Evolutionary conservation across 257 asterid species (phyloP).

Genomic region (Lithospermum erythrorhizon): DNA sequence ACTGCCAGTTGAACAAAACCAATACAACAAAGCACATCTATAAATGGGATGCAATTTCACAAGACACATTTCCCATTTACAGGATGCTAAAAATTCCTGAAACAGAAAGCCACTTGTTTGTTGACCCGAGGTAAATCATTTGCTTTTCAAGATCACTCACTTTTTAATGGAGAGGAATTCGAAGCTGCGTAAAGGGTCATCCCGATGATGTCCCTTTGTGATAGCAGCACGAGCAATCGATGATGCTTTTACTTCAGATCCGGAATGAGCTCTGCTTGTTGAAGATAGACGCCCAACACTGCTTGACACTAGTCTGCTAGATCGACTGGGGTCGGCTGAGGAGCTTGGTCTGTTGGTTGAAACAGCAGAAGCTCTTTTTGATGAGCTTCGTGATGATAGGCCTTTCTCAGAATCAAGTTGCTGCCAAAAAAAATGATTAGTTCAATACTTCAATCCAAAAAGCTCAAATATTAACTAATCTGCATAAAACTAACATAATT

Average conservation of each 20-base stretch:
- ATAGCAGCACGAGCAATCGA: conserved; percentile 43
- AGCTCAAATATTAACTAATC: neutral
- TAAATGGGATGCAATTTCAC: conserved; percentile 15
- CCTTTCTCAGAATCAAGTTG: conserved; percentile 63
- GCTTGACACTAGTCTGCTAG: conserved; percentile 29
- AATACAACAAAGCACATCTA: conserved; percentile 9
- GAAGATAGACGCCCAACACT: conserved; percentile 36
- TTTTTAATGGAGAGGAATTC: conserved; percentile 62
- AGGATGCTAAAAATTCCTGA: conserved; percentile 16
- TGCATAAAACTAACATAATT: neutral
- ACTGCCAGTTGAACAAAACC: conserved; percentile 27
- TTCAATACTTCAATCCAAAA: too few relatives aligned
- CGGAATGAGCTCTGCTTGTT: conserved; percentile 51
- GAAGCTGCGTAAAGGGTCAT: conserved; percentile 84
- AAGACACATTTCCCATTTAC: conserved; percentile 31
- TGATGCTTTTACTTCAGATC: conserved; percentile 39
- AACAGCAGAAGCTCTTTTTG: conserved; percentile 56
- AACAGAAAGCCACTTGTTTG: conserved; percentile 15
- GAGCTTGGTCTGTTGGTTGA: conserved; percentile 42
- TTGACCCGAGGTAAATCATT: conserved; percentile 13
- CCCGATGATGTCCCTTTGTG: conserved; percentile 49
- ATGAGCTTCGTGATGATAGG: conserved; percentile 51
- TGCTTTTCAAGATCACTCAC: conserved; percentile 16
- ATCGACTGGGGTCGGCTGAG: conserved; percentile 30
- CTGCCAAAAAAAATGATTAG: conserved; percentile 28